These are phyloP conservation scores for Fraxinus americana DNA, from an alignment of 257 asterid genomes.

Conservation along the genomic window DNA sequence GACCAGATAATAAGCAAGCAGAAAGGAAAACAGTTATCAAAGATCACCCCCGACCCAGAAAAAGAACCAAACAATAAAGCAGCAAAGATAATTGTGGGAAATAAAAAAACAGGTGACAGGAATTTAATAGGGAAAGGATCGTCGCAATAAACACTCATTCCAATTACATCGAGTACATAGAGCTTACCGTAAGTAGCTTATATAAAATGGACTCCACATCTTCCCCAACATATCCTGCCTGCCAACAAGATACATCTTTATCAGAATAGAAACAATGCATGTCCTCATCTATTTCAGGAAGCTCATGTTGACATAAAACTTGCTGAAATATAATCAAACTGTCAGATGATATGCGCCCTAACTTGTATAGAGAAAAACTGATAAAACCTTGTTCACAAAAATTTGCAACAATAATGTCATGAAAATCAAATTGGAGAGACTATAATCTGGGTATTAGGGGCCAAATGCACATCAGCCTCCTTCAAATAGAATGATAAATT, in stretches of 20 bases:
- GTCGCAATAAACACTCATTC: neutral
- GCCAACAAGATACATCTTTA: constrained; percentile 32
- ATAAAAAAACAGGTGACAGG: neutral
- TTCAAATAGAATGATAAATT: constrained; percentile 21
- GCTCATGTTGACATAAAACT: constrained; percentile 5
- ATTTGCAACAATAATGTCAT: neutral
- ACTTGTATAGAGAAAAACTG: neutral
- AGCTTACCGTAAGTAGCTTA: constrained; percentile 82
- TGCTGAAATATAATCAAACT: constrained; percentile 6
- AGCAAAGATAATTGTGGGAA: neutral
- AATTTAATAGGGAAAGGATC: constrained; percentile 15
- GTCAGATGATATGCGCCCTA: neutral
- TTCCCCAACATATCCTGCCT: no score
- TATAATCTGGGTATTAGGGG: neutral
- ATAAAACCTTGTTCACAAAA: constrained; percentile 11
- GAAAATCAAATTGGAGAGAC: constrained; percentile 3
- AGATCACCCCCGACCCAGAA: constrained; percentile 6
- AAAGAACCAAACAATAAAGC: constrained; percentile 13
- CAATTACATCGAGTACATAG: neutral
- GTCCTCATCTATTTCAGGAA: constrained; percentile 9
- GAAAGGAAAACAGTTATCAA: neutral
- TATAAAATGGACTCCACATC: constrained; percentile 93
- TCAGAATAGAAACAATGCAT: constrained; percentile 10
- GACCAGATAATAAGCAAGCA: neutral
- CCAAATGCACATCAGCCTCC: neutral